Evolutionary conservation across 192 early-diverging fungal genomes (phyloP).

Genomic region (Chytriomyces confervae): DNA sequence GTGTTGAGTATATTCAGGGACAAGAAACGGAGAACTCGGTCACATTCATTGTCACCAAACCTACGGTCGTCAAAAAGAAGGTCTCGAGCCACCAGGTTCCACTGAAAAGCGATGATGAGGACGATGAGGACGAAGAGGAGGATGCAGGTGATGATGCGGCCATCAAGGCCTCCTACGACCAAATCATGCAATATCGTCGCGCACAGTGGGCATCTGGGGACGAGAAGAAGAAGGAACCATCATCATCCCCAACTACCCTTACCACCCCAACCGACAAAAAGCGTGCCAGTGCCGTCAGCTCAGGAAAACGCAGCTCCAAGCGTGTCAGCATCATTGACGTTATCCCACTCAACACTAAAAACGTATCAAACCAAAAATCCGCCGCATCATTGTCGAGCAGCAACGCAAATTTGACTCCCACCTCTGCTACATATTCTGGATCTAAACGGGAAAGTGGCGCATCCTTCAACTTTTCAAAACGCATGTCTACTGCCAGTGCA

Average conservation of each 20-base stretch:
- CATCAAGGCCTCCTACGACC: neutral
- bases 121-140: conserved; percentile 14
- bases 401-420: neutral
- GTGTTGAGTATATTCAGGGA: neutral
- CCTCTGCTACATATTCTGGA: neutral
- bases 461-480: neutral
- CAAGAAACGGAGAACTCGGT: neutral
- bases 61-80: neutral
- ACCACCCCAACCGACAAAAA: neutral
- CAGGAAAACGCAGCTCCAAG: neutral
- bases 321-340: neutral
- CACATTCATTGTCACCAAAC: neutral
- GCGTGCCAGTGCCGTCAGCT: neutral
- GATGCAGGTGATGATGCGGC: neutral
- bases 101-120: neutral
- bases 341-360: neutral
- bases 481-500: conserved; percentile 10
- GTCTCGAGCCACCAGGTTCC: neutral
- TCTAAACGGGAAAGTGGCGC: neutral
- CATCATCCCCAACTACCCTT: neutral
- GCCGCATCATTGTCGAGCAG: neutral
- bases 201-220: conserved; percentile 9
- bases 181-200: conserved; percentile 10
- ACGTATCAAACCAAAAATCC: neutral
- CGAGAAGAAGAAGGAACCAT: neutral